Base-by-base conservation (phyloP, 352 stramenopile species). In the Saprolegnia parasitica region DNA sequence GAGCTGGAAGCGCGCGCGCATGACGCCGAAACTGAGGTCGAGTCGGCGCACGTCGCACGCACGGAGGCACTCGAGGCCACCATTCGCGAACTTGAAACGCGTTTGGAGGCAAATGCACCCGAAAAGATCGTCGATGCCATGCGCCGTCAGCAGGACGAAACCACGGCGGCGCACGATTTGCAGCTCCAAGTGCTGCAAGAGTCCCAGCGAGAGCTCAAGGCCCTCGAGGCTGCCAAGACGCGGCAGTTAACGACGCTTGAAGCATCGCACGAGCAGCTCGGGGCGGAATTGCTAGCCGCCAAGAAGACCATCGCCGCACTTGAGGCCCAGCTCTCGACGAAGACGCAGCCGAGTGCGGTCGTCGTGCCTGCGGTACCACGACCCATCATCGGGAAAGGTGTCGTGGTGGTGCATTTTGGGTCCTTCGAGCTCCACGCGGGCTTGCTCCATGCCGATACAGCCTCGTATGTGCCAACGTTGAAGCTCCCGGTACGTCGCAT, bases 351-450 rank as follows among this genome's bases (percentile, higher is more conserved):
- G 3, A 15, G 3, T n/a, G 42, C 18, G 42, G 42, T n/a, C 11
- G 13, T 8, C 10, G 11, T 49, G 3, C 3, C 52, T 16, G 20
- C 52, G 3, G 24, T 55, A 55, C 24, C 52, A 24, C 13, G 13
- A 15, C 35, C 52, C 35, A 9, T 60, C 35, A 60, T 60, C 9
- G 52, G 52, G 4, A 60, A 60, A 24, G 52, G 52, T 3, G 35
- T 60, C 9, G 13, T 60, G 11, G 35, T 60, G 35, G 24, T 60
- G 52, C 52, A 60, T n/a, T 20, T 40, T 16, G 52, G 52, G 13
- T 16, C 24, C 20, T 60, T 60, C 3, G 52, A 60, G 24, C 52
- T 60, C 24, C 52, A 60, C 4, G 52, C 52, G 9, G 52, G 52
- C 13, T 24, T 60, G 52, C 52, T 60, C 24, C 13, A 26, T 3